Conservation (phyloP, 129 eudicot species). For the Dittrichia graveolens region DNA sequence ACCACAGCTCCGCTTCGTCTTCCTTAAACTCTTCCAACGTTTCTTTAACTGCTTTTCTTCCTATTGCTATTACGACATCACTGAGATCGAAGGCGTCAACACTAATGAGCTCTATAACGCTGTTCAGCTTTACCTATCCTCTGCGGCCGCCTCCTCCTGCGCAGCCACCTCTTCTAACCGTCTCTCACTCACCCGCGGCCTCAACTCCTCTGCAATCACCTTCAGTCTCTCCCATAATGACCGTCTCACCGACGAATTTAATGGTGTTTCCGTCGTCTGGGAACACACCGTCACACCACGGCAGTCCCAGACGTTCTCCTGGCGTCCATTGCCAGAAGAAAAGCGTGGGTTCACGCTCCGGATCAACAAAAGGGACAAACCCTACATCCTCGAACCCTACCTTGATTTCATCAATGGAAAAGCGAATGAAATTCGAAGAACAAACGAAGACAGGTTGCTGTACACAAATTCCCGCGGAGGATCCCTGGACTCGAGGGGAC, state of each 20-base stretch:
- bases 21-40: conserved; percentile 55
- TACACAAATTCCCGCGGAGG: conserved; percentile 88
- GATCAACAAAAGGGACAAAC: conserved; percentile 51
- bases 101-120: conserved; percentile 94
- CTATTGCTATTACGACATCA: conserved; percentile 82
- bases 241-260: conserved; percentile 55
- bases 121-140: conserved; percentile 81
- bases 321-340: conserved; percentile 95
- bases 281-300: conserved; percentile 78
- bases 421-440: conserved; percentile 63
- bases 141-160: conserved; percentile 56
- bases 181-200: conserved; percentile 72
- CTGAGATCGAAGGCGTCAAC: conserved; percentile 94
- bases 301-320: conserved; percentile 66
- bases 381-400: conserved; percentile 46
- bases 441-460: conserved; percentile 64
- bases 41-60: conserved; percentile 58
- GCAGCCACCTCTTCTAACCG: conserved; percentile 61
- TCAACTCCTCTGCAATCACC: conserved; percentile 79
- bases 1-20: conserved; percentile 67
- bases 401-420: conserved; percentile 62
- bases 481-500: conserved; percentile 69
- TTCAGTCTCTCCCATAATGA: conserved; percentile 67
- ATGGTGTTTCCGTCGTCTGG: conserved; percentile 64
- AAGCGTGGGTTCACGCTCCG: conserved; percentile 73